phyloP scores from a whole-genome alignment of 192 early-diverging fungal genomes.

The Coemansia sp. region DNA sequence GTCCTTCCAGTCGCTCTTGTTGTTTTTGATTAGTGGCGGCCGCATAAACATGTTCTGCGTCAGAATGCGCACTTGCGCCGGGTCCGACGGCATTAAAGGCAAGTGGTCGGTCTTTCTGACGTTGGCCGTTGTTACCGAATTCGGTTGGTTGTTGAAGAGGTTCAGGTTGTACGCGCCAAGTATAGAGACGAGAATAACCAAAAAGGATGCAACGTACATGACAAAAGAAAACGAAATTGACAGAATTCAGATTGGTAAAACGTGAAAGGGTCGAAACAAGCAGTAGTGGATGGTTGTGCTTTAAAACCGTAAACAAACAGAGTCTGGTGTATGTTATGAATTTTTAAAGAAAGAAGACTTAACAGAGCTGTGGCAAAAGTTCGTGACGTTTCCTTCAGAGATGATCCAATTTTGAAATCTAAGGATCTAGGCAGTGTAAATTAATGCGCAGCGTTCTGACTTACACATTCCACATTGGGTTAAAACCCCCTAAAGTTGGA shows the following conservation, averaged over 20 bases:
- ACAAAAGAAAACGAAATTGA: constrained; percentile 5
- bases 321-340: too few relatives aligned
- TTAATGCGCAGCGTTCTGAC: too few relatives aligned
- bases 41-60: constrained; percentile 74
- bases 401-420: too few relatives aligned
- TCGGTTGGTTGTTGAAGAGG: constrained; percentile 24
- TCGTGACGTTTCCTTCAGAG: too few relatives aligned
- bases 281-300: too few relatives aligned
- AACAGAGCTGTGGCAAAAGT: too few relatives aligned
- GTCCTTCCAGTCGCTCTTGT: constrained; percentile 78
- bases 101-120: neutral
- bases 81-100: constrained; percentile 1
- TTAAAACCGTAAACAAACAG: too few relatives aligned
- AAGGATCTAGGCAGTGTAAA: too few relatives aligned
- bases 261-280: too few relatives aligned
- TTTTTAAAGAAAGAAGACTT: neutral
- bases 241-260: too few relatives aligned
- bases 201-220: constrained; percentile 23
- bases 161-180: constrained; percentile 39
- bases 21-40: constrained; percentile 67
- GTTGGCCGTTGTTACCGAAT: constrained; percentile 13
- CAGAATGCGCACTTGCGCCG: constrained; percentile 48
- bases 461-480: too few relatives aligned
- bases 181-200: constrained; percentile 29
- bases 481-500: too few relatives aligned